Conservation (phyloP, 768 basidiomycete genomes). For the Boletus edulis region DNA sequence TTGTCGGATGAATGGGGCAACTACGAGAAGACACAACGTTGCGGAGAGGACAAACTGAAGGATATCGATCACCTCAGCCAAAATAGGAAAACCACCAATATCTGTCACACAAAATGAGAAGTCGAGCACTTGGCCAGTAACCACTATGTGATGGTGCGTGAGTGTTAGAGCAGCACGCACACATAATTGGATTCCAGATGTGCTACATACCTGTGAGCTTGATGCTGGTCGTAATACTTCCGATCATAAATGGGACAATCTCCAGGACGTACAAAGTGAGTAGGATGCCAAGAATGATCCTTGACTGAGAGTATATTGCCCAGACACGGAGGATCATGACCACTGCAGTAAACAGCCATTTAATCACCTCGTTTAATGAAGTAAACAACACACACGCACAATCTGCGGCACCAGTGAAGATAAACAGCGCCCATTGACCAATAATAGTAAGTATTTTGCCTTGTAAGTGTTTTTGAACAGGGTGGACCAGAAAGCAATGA, state of each 20-base stretch:
- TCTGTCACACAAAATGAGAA: neutral
- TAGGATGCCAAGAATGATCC: constrained; percentile 6
- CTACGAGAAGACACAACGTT: neutral
- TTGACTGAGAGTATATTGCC: constrained; percentile 11
- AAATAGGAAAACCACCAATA: neutral
- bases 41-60: neutral
- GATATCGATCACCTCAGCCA: neutral
- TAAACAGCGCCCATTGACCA: neutral
- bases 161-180: neutral
- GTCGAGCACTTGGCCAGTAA: neutral
- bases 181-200: neutral
- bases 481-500: neutral
- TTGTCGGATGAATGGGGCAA: neutral
- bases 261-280: constrained; percentile 6
- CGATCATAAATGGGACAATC: neutral
- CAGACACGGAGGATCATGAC: constrained; percentile 17
- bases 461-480: neutral
- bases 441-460: constrained; percentile 2
- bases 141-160: neutral
- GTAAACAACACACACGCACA: neutral
- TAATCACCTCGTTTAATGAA: neutral
- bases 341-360: neutral
- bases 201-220: neutral
- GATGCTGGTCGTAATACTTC: neutral
- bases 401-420: constrained; percentile 8